phyloP scores from a whole-genome alignment of 345 rosid species.

The Cardamine chenopodiifolia region DNA sequence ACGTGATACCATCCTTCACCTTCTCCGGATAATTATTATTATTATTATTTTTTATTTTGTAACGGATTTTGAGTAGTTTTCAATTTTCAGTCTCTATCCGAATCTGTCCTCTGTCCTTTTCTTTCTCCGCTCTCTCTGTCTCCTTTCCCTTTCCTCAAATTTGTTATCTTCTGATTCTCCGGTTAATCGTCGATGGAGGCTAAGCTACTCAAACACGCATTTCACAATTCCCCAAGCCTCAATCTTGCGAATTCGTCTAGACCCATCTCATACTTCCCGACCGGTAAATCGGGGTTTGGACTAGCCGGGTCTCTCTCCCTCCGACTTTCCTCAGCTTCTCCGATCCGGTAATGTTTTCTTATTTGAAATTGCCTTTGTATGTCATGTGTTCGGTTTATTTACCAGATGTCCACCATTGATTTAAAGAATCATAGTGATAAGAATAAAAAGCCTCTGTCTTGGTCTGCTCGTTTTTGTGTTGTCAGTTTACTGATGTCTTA shows the following conservation, averaged over 20 bases:
- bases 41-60: constrained; percentile 3
- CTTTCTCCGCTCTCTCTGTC: constrained; percentile 10
- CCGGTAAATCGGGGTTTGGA: constrained; percentile 14
- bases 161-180: not conserved
- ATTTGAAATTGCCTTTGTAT: not conserved
- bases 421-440: constrained; percentile 9
- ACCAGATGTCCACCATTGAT: constrained; percentile 5
- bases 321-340: constrained; percentile 28
- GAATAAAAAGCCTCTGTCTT: not conserved
- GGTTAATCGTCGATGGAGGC: constrained; percentile 36
- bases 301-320: constrained; percentile 21
- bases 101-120: constrained; percentile 38
- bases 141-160: not conserved
- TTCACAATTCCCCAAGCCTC: constrained; percentile 3
- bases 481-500: constrained; percentile 17
- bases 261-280: constrained; percentile 13
- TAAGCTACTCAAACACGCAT: constrained; percentile 27
- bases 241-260: constrained; percentile 1
- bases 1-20: constrained; percentile 20
- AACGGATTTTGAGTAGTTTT: not conserved
- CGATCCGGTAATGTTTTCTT: constrained; percentile 32
- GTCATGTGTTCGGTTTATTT: constrained; percentile 10
- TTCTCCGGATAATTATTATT: constrained; percentile 5
- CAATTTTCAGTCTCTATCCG: constrained; percentile 13
- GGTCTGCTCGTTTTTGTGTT: constrained; percentile 20